Evolutionary conservation across 768 basidiomycete genomes (phyloP), one percentile per base, ranked within the genome.

Genomic region (Albatrellus ellisii): DNA sequence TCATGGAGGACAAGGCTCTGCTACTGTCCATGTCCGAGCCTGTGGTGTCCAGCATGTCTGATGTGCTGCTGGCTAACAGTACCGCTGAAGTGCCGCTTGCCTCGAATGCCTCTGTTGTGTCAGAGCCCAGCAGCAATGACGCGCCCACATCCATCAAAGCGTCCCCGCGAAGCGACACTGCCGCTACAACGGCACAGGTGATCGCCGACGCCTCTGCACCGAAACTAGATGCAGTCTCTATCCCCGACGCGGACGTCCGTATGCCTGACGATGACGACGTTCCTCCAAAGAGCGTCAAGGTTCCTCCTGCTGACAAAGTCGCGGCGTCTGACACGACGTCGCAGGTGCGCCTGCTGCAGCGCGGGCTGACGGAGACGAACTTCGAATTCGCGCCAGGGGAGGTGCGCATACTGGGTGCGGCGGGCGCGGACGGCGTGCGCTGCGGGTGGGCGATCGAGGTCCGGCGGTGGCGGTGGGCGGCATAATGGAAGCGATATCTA

Each of bases 381-480:
- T 48, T 57, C 28, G 51, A 52, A 34, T 59, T 59, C 43, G 44
- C 50, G 22, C 33, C 42, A 26, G 58, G 58, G 28, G 59, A 57
- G 22, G 42, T 61, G 26, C 46, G 53, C 18, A 36, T 59, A 36
- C 41, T 61, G 35, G 50, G 50, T 43, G 53, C 48, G 44, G 47
- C 45, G 9, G 49, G 26, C 6, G 29, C 44, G 35, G 50, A 53
- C 40, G 54, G 52, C 1, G 44, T 46, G 26, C 46, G 56, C 20
- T 52, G 54, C 39, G 59, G 58, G 18, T 60, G 57, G 59, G 54
- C 52, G 42, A 52, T 59, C 2, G 56, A 59, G 49, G 59, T 56
- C 28, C 42, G 45, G 45, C 45, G 46, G 37, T 59, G 58, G 59
- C 46, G 56, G 39, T 55, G 55, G 58, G 47, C 47, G 24, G n/a